phyloP scores from a whole-genome alignment of 768 basidiomycete genomes.

The Termitomyces titanicus region DNA sequence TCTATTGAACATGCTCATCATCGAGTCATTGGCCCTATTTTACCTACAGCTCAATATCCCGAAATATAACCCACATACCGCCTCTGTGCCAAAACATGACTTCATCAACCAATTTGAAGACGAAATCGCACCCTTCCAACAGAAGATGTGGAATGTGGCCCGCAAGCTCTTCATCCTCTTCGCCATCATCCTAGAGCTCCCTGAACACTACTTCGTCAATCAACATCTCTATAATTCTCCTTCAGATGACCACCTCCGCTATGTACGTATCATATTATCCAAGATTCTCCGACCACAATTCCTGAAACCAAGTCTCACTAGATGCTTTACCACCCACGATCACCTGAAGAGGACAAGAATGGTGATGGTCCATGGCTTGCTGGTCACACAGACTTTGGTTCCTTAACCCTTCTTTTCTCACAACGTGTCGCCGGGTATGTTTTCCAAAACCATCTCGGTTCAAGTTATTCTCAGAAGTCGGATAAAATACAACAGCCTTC shows the following conservation, averaged over 20 bases:
- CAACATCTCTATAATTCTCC: constrained; percentile 32
- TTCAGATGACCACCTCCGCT: constrained; percentile 31
- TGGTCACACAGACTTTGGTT: constrained; percentile 42
- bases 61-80: constrained; percentile 24
- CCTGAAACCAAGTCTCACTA: neutral
- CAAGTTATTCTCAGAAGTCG: neutral
- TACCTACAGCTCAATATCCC: constrained; percentile 28
- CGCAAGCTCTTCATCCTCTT: constrained; percentile 27
- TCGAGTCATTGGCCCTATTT: neutral
- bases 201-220: constrained; percentile 40
- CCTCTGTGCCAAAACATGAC: constrained; percentile 18
- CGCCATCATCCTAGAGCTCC: constrained; percentile 42
- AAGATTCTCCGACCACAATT: neutral
- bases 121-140: constrained; percentile 26
- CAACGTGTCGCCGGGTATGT: constrained; percentile 18
- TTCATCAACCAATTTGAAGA: constrained; percentile 24
- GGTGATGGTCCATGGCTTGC: constrained; percentile 41
- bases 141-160: constrained; percentile 27
- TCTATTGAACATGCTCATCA: neutral
- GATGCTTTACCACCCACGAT: constrained; percentile 36
- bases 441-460: neutral
- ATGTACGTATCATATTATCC: constrained; percentile 13
- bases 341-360: constrained; percentile 34
- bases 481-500: constrained; percentile 20
- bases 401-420: constrained; percentile 34